Evolutionary conservation across 2,329 filamentous ascomycete species (phyloP).

Genomic region (Chrysoporthe cubensis): DNA sequence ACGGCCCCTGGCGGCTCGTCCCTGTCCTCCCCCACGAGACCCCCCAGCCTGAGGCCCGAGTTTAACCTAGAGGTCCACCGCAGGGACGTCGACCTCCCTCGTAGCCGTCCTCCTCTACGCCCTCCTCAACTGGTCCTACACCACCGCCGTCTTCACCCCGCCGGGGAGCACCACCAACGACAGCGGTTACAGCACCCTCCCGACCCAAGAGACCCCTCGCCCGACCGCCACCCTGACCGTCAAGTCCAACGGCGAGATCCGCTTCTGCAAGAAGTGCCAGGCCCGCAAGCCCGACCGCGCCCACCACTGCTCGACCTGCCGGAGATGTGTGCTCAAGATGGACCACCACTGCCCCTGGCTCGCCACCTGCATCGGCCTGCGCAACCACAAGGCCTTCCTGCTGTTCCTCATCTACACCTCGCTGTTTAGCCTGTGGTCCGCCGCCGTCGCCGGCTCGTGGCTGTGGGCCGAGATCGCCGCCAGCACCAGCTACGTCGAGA

Average conservation of each 20-base stretch:
- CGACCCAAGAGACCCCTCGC: conserved; percentile 67
- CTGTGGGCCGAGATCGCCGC: conserved; percentile 82
- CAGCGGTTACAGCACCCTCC: conserved; percentile 78
- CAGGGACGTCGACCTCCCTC: conserved; percentile 60
- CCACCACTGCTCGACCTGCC: conserved; percentile 95
- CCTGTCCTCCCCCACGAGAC: not conserved
- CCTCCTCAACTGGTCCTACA: conserved; percentile 87
- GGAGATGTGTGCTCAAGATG: conserved; percentile 97
- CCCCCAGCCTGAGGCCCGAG: not conserved
- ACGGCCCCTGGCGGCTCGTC: not conserved
- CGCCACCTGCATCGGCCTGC: conserved; percentile 89
- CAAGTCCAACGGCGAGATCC: conserved; percentile 82
- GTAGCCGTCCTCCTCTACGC: conserved; percentile 73
- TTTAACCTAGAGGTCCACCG: conserved; percentile 23
- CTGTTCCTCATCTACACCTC: conserved; percentile 90
- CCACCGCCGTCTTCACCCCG: conserved; percentile 87
- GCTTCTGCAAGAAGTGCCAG: conserved; percentile 98
- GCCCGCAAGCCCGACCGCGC: conserved; percentile 91
- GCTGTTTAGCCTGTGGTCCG: conserved; percentile 81
- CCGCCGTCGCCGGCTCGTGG: conserved; percentile 78
- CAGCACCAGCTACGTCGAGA: conserved; percentile 72
- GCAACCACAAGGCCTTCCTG: conserved; percentile 94
- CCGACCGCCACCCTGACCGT: conserved; percentile 81
- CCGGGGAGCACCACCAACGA: conserved; percentile 73
- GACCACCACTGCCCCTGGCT: conserved; percentile 99